Conservation (phyloP, 139 green algal genomes). For the Tetratostichococcus sp. region DNA sequence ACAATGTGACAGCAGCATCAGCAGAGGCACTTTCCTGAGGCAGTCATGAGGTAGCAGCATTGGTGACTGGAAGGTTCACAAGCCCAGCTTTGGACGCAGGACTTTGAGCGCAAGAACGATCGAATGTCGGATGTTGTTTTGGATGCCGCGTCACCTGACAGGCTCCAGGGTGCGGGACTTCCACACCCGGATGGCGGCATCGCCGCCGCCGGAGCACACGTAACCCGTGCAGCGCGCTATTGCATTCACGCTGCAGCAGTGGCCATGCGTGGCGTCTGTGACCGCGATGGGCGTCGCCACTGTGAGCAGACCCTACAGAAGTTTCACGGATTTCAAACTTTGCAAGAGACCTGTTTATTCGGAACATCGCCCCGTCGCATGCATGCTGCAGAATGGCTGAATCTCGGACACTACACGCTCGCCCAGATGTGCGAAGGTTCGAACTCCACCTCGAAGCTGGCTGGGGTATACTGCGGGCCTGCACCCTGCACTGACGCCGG, state of each 20-base stretch:
- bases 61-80: too few relatives aligned
- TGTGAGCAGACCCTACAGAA: background rate
- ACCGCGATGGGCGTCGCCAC: conserved; percentile 2
- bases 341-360: too few relatives aligned
- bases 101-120: too few relatives aligned
- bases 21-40: too few relatives aligned
- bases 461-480: too few relatives aligned
- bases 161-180: conserved; percentile 38
- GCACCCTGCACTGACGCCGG: too few relatives aligned
- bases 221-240: conserved; percentile 47
- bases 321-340: background rate
- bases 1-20: background rate
- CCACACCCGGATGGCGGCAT: conserved; percentile 76
- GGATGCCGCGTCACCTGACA: conserved; percentile 36
- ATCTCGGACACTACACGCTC: too few relatives aligned
- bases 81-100: too few relatives aligned
- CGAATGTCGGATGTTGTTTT: too few relatives aligned
- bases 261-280: conserved; percentile 22
- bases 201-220: conserved; percentile 38
- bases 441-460: background rate
- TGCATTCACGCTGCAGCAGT: conserved; percentile 58
- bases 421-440: too few relatives aligned
- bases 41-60: too few relatives aligned
- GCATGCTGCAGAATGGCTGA: conserved; percentile 7
- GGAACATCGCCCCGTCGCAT: background rate